Evolutionary conservation across 1,139 yeast species (phyloP).

Genomic region (Sugiyamaella sp.): DNA sequence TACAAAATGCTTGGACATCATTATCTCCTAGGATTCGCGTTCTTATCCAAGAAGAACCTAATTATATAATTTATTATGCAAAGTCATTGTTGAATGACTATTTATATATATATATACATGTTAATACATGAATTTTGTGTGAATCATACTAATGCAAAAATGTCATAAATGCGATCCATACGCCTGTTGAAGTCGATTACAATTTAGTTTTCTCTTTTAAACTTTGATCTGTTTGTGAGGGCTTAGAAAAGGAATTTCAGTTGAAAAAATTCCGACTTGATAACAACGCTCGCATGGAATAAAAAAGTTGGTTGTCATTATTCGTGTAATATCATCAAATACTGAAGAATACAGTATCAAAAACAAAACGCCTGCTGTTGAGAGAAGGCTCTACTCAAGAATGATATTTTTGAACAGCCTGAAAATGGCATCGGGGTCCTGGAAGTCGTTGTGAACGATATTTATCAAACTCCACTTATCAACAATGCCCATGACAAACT

Average conservation of each 20-base stretch:
- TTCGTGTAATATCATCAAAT: conserved; percentile 1
- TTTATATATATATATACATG: conserved; percentile 12
- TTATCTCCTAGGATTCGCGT: background rate
- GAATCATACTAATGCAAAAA: conserved; percentile 20
- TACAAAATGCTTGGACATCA: conserved; percentile 9
- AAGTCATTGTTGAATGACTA: conserved; percentile 22
- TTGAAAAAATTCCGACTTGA: conserved; percentile 23
- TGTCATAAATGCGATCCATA: conserved; percentile 21
- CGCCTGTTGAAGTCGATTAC: conserved; percentile 24
- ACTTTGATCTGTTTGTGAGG: conserved; percentile 6
- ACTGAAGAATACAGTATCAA: background rate
- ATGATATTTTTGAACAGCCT: conserved; percentile 33
- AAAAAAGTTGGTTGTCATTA: conserved; percentile 11
- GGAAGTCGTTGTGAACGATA: conserved; percentile 85
- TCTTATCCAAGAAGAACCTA: background rate
- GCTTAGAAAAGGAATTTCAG: conserved; percentile 14
- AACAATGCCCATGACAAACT: conserved; percentile 55
- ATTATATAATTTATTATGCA: conserved; percentile 10
- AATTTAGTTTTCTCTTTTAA: conserved; percentile 6
- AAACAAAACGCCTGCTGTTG: conserved; percentile 15
- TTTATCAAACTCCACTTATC: conserved; percentile 75
- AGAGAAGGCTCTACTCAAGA: conserved; percentile 10
- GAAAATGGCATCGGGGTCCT: conserved; percentile 42
- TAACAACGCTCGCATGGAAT: conserved; percentile 18
- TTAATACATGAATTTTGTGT: conserved; percentile 18